phyloP scores from a whole-genome alignment of 1,139 yeast species.

The Magnusiomyces suaveolens region DNA sequence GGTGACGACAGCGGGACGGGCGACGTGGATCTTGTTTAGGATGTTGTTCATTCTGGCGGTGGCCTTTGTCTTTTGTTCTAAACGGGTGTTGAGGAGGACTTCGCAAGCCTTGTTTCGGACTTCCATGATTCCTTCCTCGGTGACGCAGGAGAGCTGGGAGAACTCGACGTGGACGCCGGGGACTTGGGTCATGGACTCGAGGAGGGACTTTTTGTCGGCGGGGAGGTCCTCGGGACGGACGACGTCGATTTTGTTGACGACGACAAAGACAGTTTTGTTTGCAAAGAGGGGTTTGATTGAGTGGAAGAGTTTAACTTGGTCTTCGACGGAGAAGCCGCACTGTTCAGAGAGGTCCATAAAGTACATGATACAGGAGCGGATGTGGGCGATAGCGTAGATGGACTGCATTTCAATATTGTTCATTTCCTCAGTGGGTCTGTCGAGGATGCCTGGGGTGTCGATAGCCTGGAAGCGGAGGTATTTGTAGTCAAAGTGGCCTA shows the following conservation, averaged over 20 bases:
- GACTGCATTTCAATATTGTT: conserved; percentile 99
- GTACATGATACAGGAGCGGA: conserved; percentile 89
- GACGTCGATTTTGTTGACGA: conserved; percentile 89
- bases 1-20: conserved; percentile 66
- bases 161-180: conserved; percentile 73
- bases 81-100: conserved; percentile 85
- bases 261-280: conserved; percentile 91
- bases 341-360: conserved; percentile 98
- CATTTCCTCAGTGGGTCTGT: conserved; percentile 98
- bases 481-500: conserved; percentile 96
- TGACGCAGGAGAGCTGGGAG: conserved; percentile 86
- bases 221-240: conserved; percentile 75
- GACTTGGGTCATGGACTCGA: conserved; percentile 42
- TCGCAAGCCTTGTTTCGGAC: conserved; percentile 97
- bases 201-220: conserved; percentile 60
- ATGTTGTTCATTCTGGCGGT: conserved; percentile 82
- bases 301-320: conserved; percentile 93
- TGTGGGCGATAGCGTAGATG: conserved; percentile 95
- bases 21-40: conserved; percentile 89
- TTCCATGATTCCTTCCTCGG: conserved; percentile 90
- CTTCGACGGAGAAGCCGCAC: conserved; percentile 96
- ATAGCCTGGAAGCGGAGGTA: conserved; percentile 96
- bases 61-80: conserved; percentile 93
- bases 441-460: conserved; percentile 98
- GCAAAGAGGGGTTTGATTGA: conserved; percentile 95